Evolutionary conservation across 139 green algal genomes (phyloP).

Genomic region (Desmodesmus armatus): DNA sequence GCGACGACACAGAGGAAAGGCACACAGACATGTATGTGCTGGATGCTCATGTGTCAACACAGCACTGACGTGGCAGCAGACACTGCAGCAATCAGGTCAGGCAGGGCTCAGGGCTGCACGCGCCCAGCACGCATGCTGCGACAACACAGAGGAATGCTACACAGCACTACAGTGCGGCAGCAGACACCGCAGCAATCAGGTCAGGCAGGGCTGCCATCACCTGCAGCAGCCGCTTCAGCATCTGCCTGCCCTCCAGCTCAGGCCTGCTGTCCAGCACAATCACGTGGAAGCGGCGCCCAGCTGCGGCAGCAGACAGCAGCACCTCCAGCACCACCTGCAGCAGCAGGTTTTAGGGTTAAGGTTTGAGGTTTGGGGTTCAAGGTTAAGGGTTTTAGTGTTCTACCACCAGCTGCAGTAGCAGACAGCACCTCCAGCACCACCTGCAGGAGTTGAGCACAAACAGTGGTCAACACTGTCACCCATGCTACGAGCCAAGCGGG

Average conservation of each 20-base stretch:
- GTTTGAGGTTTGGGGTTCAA: too few relatives aligned
- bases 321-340: conserved; percentile 49
- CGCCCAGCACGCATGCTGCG: neutral
- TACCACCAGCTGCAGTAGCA: conserved; percentile 10
- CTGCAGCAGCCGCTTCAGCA: conserved; percentile 70
- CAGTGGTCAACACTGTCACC: too few relatives aligned
- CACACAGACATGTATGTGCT: too few relatives aligned
- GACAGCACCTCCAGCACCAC: neutral
- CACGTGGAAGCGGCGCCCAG: conserved; percentile 79
- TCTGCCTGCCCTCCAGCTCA: conserved; percentile 79
- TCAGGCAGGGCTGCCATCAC: neutral
- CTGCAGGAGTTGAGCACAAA: too few relatives aligned
- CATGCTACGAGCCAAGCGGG: too few relatives aligned
- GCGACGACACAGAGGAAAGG: too few relatives aligned
- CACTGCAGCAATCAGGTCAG: neutral
- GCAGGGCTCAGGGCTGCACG: neutral
- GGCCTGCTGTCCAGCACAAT: conserved; percentile 90
- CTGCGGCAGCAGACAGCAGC: conserved; percentile 50
- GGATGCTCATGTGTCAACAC: too few relatives aligned
- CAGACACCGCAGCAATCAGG: neutral
- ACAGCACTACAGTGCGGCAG: neutral
- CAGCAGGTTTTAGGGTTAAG: too few relatives aligned
- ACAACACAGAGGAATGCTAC: too few relatives aligned
- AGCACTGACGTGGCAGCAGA: neutral
- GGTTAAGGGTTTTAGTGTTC: too few relatives aligned